Conservation (phyloP, 352 stramenopile species). For the Pythium chondricola region DNA sequence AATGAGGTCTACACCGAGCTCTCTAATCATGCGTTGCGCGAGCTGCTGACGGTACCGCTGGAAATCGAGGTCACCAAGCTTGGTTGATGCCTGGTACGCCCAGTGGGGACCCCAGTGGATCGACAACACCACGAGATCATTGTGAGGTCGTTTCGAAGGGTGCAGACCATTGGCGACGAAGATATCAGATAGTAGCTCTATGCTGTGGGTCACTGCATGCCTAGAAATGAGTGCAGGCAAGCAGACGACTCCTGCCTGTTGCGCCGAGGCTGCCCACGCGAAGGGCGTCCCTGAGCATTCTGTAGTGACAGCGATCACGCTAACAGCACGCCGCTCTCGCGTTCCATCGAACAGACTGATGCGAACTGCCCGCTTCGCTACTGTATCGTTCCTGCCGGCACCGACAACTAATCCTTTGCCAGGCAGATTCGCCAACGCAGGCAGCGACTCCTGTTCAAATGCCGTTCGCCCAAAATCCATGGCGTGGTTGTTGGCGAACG, state of each 20-base stretch:
- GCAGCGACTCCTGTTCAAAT: constrained; percentile 31
- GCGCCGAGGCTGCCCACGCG: constrained; percentile 22
- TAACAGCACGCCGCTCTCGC: constrained; percentile 11
- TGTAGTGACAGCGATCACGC: constrained; percentile 23
- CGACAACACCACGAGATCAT: constrained; percentile 27
- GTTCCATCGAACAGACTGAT: not conserved
- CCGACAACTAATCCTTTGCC: constrained; percentile 18
- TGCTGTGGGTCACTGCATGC: constrained; percentile 1
- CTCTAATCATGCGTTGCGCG: constrained; percentile 27
- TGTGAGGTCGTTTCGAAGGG: constrained; percentile 1
- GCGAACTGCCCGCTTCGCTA: constrained; percentile 18
- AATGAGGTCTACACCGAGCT: constrained; percentile 32
- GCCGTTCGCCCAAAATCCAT: constrained; percentile 35
- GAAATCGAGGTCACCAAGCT: constrained; percentile 12
- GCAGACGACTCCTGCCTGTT: constrained; percentile 24
- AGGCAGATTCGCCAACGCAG: constrained; percentile 16
- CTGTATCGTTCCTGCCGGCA: constrained; percentile 14
- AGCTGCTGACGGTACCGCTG: constrained; percentile 21
- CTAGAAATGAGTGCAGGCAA: constrained; percentile 15
- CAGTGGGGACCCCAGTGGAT: constrained; percentile 41
- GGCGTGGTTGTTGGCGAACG: constrained; percentile 40
- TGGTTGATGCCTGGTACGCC: constrained; percentile 16
- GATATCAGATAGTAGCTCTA: constrained; percentile 9
- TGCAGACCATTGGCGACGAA: constrained; percentile 16
- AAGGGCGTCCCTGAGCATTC: constrained; percentile 25